phyloP scores from a whole-genome alignment of 176 grass and related monocot species.

The Triticum timopheevii region DNA sequence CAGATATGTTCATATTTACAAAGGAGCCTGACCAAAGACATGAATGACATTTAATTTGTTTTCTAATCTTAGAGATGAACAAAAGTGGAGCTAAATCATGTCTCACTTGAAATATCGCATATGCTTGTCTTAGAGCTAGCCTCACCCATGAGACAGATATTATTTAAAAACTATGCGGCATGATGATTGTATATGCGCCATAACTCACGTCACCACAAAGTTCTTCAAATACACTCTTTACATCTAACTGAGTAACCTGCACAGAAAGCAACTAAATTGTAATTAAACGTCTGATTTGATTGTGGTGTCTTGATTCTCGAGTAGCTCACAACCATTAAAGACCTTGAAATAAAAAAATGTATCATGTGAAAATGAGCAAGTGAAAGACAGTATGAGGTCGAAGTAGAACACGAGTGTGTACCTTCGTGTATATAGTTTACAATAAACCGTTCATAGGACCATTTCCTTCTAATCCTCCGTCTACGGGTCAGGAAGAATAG shows the following conservation, averaged over 20 bases:
- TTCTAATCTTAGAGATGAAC: not conserved
- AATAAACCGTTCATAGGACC: slow-evolving; percentile 89
- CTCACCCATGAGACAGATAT: no score
- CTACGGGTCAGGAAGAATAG: slow-evolving; percentile 36
- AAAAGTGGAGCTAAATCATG: not conserved
- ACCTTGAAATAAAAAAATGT: slow-evolving; percentile 1
- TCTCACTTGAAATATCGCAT: not conserved
- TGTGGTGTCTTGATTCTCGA: not conserved
- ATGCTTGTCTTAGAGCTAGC: not conserved
- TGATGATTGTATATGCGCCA: no score
- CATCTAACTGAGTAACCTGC: no score
- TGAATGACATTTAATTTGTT: not conserved
- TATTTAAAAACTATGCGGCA: no score
- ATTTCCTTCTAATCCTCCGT: slow-evolving; percentile 87
- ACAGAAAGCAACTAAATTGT: not conserved
- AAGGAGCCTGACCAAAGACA: not conserved
- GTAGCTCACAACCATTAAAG: not conserved
- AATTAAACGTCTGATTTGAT: slow-evolving; percentile 18
- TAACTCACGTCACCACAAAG: no score
- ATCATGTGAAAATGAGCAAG: not conserved
- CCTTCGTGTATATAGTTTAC: slow-evolving; percentile 98
- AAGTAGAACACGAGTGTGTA: slow-evolving; percentile 7
- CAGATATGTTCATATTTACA: slow-evolving; percentile 1
- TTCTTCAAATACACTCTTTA: no score
- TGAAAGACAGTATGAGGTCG: not conserved